Evolutionary conservation across 495 filamentous ascomycete genomes (phyloP).

Genomic region (Penicillium riverlandense): DNA sequence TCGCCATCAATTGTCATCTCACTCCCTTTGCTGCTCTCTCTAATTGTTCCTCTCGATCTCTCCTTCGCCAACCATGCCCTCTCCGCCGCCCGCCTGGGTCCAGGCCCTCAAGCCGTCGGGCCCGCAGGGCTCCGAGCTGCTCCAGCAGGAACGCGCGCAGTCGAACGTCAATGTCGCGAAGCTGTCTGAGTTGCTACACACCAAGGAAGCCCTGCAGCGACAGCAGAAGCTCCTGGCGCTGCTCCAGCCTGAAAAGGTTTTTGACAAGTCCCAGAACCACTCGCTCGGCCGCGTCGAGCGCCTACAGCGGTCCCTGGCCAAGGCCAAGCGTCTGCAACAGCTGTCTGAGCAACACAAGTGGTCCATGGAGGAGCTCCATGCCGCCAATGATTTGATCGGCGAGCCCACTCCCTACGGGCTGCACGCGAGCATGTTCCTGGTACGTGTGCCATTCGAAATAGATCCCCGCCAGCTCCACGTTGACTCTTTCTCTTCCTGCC

Average conservation of each 20-base stretch:
- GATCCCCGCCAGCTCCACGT: too few relatives aligned
- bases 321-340: constrained; percentile 59
- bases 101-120: constrained; percentile 53
- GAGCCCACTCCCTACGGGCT: constrained; percentile 63
- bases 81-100: constrained; percentile 55
- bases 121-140: constrained; percentile 54
- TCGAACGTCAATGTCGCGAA: constrained; percentile 52
- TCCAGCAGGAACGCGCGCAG: constrained; percentile 50
- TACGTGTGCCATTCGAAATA: constrained; percentile 11
- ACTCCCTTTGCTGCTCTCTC: not conserved
- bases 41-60: not conserved
- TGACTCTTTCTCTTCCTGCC: too few relatives aligned
- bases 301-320: constrained; percentile 53
- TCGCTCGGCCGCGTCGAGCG: constrained; percentile 56
- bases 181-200: constrained; percentile 55
- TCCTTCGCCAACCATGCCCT: constrained; percentile 16
- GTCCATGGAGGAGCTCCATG: constrained; percentile 51
- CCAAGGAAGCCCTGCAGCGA: constrained; percentile 45
- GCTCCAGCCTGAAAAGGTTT: constrained; percentile 53
- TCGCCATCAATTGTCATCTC: too few relatives aligned
- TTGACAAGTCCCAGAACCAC: constrained; percentile 65
- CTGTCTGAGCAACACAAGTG: constrained; percentile 55
- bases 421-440: constrained; percentile 61
- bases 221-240: constrained; percentile 47
- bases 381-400: constrained; percentile 53